Percentiles rank a stretch among this genome's conserved stretches.
phyloP scores from a whole-genome alignment of 495 filamentous ascomycete species.

The Daldinia bambusicola region DNA sequence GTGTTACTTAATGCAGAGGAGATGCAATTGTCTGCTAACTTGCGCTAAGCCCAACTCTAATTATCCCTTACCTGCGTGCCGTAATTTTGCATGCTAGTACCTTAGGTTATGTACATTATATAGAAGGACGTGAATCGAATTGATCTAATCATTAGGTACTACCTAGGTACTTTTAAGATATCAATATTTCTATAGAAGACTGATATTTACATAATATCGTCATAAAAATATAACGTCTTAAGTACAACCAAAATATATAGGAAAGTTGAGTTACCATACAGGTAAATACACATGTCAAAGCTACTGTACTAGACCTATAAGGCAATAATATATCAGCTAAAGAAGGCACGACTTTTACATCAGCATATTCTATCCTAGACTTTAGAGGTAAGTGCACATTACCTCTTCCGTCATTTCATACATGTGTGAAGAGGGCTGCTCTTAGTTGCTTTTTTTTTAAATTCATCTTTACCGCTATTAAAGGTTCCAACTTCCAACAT shows the following conservation, averaged over 20 bases:
- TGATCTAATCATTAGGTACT: background rate
- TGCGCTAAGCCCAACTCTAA: background rate
- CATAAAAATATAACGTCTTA: background rate
- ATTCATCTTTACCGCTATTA: background rate
- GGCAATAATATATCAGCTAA: background rate
- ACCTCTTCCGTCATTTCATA: background rate
- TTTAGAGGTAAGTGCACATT: background rate
- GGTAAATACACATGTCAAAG: no score
- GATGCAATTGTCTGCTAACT: background rate
- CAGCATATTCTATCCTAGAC: background rate
- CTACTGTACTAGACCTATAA: background rate
- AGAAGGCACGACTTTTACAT: background rate
- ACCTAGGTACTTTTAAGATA: background rate
- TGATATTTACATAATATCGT: background rate
- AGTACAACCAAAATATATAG: background rate
- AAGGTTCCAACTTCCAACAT: constrained; percentile 30
- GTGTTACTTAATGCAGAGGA: background rate
- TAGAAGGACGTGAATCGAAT: background rate
- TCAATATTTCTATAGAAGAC: background rate
- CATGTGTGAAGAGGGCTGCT: background rate
- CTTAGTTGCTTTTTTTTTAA: background rate
- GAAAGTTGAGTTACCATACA: background rate
- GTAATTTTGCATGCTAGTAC: no score
- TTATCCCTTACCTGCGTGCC: background rate
- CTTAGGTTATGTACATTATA: no score